Evolutionary conservation across 768 basidiomycete species (phyloP), one percentile per base, ranked within the genome.

Genomic region (Exsudoporus frostii): DNA sequence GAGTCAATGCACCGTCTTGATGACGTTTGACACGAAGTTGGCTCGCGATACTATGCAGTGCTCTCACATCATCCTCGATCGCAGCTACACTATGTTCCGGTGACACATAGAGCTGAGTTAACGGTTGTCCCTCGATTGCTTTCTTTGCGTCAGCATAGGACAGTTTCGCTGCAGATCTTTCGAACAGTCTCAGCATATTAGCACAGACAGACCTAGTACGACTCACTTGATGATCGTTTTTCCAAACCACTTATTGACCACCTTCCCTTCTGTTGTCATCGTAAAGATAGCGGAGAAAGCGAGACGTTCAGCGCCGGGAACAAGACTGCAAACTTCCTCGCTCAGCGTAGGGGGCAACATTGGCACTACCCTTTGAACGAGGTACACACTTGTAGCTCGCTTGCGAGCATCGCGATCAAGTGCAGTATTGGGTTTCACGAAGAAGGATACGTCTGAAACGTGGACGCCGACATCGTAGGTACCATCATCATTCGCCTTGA

Each of bases 331-430:
- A 14, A 95, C 78, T 61, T 94, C 85, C 70, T 98, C 95, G 64
- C 88, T 90, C 40, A 99, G 75, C n/a, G 86, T 78, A 25, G 93
- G 92, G 2, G 97, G 97, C 9, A 99, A 77, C 97, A 99, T 99
- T 2, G 96, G 95, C 13, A 98, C 96, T 20, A 88, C 85, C 50
- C 96, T 85, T 69, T 99, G 97, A 25, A 98, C 85, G 40, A 99
- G 88, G 66, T 98, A 98, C 43, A 99, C 97, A 62, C 90, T 94
- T 2, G 94, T 98, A 25, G 95, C 97, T 54, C 95, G 82, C 73
- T 98, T 98, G 59, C 95, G 86, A 37, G 97, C 97, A 73, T 99
- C 97, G 22, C 97, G 91, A 65, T 99, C 97, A 62, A 99, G 76
- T n/a, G 97, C 90, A 11, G 95, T 97, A 68, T 93, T 94, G 22